A percentile compares a stretch with the other conserved stretches of the same genome.
phyloP scores from a whole-genome alignment of 257 asterid species.

The Solanum lycopersicoides region DNA sequence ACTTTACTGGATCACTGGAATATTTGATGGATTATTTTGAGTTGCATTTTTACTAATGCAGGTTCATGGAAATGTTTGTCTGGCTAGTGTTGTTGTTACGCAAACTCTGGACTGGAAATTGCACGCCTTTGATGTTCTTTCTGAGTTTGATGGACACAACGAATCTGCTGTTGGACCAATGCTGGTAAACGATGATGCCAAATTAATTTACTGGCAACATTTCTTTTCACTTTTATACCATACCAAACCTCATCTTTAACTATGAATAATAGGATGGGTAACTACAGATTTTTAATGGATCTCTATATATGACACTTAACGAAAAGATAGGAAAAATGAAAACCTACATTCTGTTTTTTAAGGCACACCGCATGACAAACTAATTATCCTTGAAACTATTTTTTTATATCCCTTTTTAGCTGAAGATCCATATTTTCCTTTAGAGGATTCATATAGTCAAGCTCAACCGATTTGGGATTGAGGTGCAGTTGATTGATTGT shows the following conservation, averaged over 20 bases:
- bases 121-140: constrained; percentile 92
- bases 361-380: neutral
- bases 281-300: neutral
- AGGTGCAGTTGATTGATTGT: neutral
- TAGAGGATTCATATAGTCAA: neutral
- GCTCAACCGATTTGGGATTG: neutral
- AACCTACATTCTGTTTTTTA: neutral
- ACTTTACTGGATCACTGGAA: neutral
- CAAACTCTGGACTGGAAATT: constrained; percentile 97
- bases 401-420: neutral
- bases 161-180: constrained; percentile 81
- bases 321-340: neutral
- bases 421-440: neutral
- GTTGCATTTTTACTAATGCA: constrained; percentile 22
- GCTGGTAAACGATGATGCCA: constrained; percentile 54
- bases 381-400: neutral
- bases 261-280: neutral
- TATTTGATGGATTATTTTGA: neutral
- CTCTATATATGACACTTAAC: neutral
- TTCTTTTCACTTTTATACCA: neutral
- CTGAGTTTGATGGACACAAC: constrained; percentile 89
- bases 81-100: constrained; percentile 97
- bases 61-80: constrained; percentile 98
- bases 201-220: neutral
- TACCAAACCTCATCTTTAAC: neutral